These are phyloP conservation scores for Rhizopus stolonifer DNA, from an alignment of 371 early-diverging fungal genomes.

Conservation along the genomic window DNA sequence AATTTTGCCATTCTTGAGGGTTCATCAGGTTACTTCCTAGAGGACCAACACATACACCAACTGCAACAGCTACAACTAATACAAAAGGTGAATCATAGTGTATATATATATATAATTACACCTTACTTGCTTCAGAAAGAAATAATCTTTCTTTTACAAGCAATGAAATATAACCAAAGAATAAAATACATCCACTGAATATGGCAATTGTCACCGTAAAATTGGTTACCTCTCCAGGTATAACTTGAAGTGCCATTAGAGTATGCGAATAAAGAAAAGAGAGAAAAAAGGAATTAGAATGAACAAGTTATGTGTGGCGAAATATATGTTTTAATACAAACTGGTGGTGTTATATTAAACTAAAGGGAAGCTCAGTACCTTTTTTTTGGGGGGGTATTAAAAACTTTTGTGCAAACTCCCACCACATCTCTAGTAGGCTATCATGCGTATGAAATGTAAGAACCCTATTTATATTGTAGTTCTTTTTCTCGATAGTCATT, in stretches of 20 bases:
- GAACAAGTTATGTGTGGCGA: background rate
- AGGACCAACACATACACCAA: slow-evolving; percentile 92
- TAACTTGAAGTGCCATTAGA: slow-evolving; percentile 40
- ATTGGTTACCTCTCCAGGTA: slow-evolving; percentile 50
- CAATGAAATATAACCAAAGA: slow-evolving; percentile 88
- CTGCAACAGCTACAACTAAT: slow-evolving; percentile 79
- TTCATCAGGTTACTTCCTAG: slow-evolving; percentile 62
- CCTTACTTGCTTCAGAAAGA: slow-evolving; percentile 84
- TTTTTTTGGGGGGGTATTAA: no score
- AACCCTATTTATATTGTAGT: no score
- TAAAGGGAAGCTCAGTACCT: background rate
- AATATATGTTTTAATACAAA: slow-evolving; percentile 4
- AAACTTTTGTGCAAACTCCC: no score
- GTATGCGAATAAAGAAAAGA: slow-evolving; percentile 7
- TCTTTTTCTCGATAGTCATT: no score
- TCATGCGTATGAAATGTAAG: no score
- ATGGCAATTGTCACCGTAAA: slow-evolving; percentile 54
- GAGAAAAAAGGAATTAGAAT: background rate
- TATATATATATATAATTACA: background rate
- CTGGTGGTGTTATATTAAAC: background rate
- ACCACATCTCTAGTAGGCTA: no score
- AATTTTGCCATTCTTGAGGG: slow-evolving; percentile 55
- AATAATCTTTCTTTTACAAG: slow-evolving; percentile 89
- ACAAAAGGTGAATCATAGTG: background rate
- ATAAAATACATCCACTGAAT: slow-evolving; percentile 82